A percentile compares a stretch with the other conserved stretches of the same genome.
These are phyloP conservation scores for Sordariomycetes sp. DNA, from an alignment of 2,329 filamentous ascomycete genomes.

Conservation along the genomic window DNA sequence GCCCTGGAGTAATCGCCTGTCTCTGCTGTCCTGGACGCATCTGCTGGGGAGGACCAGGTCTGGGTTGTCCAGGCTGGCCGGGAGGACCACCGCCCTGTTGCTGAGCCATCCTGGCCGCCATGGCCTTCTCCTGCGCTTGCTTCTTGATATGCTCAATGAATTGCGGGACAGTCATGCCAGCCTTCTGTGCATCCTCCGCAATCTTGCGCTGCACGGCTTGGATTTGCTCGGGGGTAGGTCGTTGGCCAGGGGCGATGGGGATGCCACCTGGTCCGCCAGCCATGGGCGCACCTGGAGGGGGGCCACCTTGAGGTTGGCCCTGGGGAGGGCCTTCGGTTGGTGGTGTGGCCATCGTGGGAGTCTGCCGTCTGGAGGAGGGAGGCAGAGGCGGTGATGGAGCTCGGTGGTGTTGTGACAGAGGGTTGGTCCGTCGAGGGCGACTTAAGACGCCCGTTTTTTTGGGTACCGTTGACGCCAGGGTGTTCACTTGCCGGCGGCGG, in stretches of 20 bases:
- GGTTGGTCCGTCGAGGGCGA: background rate
- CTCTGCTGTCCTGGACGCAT: slow-evolving; percentile 33
- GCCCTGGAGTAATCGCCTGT: slow-evolving; percentile 65
- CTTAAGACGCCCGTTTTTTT: background rate
- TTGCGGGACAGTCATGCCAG: slow-evolving; percentile 75
- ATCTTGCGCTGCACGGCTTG: slow-evolving; percentile 75
- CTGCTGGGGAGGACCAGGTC: slow-evolving; percentile 13
- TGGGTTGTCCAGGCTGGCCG: slow-evolving; percentile 7
- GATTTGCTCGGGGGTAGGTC: slow-evolving; percentile 77
- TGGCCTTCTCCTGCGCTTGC: slow-evolving; percentile 43
- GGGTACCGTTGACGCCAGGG: slow-evolving; percentile 18
- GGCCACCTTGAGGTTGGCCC: background rate
- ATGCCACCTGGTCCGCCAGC: too few relatives aligned
- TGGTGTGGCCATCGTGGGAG: slow-evolving; percentile 3
- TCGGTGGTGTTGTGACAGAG: background rate
- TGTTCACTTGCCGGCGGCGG: slow-evolving; percentile 26
- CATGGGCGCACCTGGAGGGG: too few relatives aligned
- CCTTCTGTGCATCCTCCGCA: slow-evolving; percentile 71
- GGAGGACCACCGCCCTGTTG: slow-evolving; percentile 21
- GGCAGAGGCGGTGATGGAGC: background rate
- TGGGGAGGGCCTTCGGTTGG: slow-evolving; percentile 1
- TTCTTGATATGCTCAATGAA: slow-evolving; percentile 65
- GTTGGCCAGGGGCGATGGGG: slow-evolving; percentile 22
- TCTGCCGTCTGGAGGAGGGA: too few relatives aligned
- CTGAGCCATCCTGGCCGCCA: slow-evolving; percentile 37